Evolutionary conservation across 2,329 filamentous ascomycete genomes (phyloP).

Genomic region (Coleophoma eucalyptorum): DNA sequence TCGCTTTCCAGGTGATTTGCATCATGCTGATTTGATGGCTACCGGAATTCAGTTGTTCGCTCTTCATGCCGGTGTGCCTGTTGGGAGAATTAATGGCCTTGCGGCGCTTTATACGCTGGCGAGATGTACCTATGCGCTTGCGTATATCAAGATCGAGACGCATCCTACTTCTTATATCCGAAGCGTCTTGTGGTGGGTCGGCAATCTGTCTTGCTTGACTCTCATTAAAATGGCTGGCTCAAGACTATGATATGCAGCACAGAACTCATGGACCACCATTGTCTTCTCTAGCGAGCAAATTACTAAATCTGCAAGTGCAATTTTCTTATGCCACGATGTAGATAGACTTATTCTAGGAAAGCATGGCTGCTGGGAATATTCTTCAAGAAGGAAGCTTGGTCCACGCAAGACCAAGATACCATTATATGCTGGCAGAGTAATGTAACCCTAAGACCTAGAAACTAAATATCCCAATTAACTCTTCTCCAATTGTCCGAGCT

Average conservation of each 20-base stretch:
- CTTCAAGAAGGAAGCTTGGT: too few relatives aligned
- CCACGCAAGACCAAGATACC: too few relatives aligned
- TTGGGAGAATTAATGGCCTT: slow-evolving; percentile 30
- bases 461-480: too few relatives aligned
- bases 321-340: too few relatives aligned
- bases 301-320: too few relatives aligned
- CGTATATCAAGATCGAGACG: slow-evolving; percentile 36
- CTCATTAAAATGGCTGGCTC: slow-evolving; percentile 29
- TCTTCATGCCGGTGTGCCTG: slow-evolving; percentile 32
- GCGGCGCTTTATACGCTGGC: slow-evolving; percentile 36
- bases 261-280: too few relatives aligned
- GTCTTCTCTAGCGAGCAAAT: too few relatives aligned
- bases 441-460: too few relatives aligned
- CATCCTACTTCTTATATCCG: slow-evolving; percentile 30
- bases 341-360: too few relatives aligned
- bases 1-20: background rate
- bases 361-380: too few relatives aligned
- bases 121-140: slow-evolving; percentile 33
- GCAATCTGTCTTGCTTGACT: slow-evolving; percentile 36
- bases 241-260: background rate
- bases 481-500: too few relatives aligned
- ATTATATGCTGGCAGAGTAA: too few relatives aligned
- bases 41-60: slow-evolving; percentile 33
- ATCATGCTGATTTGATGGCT: background rate
- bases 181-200: slow-evolving; percentile 37